These are phyloP conservation scores for Barnettozyma pratensis DNA, from an alignment of 805 yeast species.

Conservation along the genomic window DNA sequence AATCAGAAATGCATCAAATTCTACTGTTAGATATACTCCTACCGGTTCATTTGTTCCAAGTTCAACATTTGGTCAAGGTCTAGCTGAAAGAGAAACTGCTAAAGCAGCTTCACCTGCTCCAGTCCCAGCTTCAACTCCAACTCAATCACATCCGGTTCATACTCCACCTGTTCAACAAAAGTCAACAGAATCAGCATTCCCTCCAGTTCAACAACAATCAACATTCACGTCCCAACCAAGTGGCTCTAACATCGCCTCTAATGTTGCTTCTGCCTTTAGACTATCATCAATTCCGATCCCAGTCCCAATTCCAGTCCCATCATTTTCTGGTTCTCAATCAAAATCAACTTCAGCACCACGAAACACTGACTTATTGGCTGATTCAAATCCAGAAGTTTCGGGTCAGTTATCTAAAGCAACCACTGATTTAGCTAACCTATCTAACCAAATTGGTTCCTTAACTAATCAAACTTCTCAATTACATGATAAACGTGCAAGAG, in stretches of 20 bases:
- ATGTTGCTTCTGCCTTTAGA: background rate
- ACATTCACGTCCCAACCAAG: conserved; percentile 8
- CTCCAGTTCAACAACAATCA: conserved; percentile 4
- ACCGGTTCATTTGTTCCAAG: conserved; percentile 63
- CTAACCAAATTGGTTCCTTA: conserved; percentile 78
- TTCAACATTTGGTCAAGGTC: conserved; percentile 78
- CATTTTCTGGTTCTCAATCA: background rate
- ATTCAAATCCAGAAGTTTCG: conserved; percentile 44
- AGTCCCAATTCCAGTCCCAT: conserved; percentile 3
- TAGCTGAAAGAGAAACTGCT: conserved; percentile 33
- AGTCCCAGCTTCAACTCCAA: conserved; percentile 13
- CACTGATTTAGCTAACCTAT: conserved; percentile 78
- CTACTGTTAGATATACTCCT: conserved; percentile 26
- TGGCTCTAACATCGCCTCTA: conserved; percentile 1
- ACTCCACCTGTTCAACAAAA: conserved; percentile 5
- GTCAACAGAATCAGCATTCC: background rate
- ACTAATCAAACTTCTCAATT: conserved; percentile 67
- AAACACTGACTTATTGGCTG: conserved; percentile 49
- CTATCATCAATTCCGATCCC: background rate
- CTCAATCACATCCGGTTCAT: conserved; percentile 12
- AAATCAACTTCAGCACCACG: conserved; percentile 16
- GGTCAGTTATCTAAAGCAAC: conserved; percentile 73
- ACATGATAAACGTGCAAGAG: conserved; percentile 64
- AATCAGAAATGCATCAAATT: conserved; percentile 19
- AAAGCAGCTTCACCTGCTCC: conserved; percentile 18